Evolutionary conservation across 2,329 filamentous ascomycete genomes (phyloP).

Genomic region (Colletotrichum navitas): DNA sequence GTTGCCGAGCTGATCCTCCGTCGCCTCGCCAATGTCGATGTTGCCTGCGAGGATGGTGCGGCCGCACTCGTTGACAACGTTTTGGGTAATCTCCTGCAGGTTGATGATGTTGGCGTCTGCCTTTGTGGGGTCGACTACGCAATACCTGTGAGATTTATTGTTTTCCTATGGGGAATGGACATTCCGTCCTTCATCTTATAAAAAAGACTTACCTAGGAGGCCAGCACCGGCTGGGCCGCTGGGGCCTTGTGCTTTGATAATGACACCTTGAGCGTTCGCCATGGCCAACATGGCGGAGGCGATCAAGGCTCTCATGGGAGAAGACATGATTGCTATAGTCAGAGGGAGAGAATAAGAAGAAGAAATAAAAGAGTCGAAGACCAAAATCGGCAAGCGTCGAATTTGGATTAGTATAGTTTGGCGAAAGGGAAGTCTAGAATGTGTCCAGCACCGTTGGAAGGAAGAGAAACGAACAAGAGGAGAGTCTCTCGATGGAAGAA

Average conservation of each 20-base stretch:
- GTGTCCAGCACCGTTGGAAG: conserved; percentile 37
- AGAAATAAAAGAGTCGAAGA: conserved; percentile 29
- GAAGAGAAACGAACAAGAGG: conserved; percentile 30
- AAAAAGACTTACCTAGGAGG: conserved; percentile 56
- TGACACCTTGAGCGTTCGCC: conserved; percentile 59
- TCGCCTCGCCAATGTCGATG: conserved; percentile 71
- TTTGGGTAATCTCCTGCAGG: conserved; percentile 64
- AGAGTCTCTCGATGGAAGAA: conserved; percentile 18
- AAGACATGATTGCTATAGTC: conserved; percentile 51
- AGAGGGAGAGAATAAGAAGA: conserved; percentile 44
- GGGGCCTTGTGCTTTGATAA: conserved; percentile 62
- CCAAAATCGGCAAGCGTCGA: conserved; percentile 41
- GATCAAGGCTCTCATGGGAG: conserved; percentile 50
- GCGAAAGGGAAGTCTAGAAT: conserved; percentile 8
- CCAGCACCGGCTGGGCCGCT: conserved; percentile 60
- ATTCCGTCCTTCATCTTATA: background rate
- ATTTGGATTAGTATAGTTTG: conserved; percentile 34
- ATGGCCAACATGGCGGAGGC: conserved; percentile 53
- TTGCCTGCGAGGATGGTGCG: conserved; percentile 71
- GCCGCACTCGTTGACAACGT: conserved; percentile 71
- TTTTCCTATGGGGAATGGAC: conserved; percentile 62
- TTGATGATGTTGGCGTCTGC: conserved; percentile 74
- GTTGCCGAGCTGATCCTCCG: conserved; percentile 62
- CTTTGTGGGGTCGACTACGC: conserved; percentile 73
- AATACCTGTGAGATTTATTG: conserved; percentile 64